Evolutionary conservation across 495 filamentous ascomycete species (phyloP).

Genomic region (Neurospora cerealis): DNA sequence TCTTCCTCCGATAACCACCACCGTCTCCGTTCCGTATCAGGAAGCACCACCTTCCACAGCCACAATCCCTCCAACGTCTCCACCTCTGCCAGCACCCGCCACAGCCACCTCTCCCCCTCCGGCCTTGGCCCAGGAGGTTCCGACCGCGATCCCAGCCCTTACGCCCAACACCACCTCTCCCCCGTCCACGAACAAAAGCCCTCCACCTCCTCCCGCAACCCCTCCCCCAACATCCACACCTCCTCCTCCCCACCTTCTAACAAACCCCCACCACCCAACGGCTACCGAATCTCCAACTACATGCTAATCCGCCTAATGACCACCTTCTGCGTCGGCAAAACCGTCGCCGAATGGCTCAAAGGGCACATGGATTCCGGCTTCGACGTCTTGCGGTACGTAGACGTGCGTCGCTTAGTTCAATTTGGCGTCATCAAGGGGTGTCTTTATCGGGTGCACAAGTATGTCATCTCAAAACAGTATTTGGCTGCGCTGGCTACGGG

Average conservation of each 20-base stretch:
- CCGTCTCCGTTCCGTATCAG: neutral
- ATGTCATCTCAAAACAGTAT: slow-evolving; percentile 56
- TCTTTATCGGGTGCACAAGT: slow-evolving; percentile 89
- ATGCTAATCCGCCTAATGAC: slow-evolving; percentile 66
- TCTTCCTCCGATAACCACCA: neutral
- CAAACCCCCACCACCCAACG: slow-evolving; percentile 1
- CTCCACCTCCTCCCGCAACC: neutral
- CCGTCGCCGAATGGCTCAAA: slow-evolving; percentile 71
- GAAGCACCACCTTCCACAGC: neutral
- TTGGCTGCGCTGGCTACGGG: slow-evolving; percentile 33
- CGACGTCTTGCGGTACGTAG: slow-evolving; percentile 57
- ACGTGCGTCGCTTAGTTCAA: slow-evolving; percentile 83
- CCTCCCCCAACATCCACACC: neutral
- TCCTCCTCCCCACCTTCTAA: neutral
- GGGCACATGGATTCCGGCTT: slow-evolving; percentile 50
- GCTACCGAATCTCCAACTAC: slow-evolving; percentile 34
- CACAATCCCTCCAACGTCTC: neutral
- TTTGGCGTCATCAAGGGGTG: slow-evolving; percentile 95
- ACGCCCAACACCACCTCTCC: neutral
- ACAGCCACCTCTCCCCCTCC: neutral
- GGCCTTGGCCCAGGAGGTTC: neutral
- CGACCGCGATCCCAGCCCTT: neutral
- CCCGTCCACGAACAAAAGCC: neutral
- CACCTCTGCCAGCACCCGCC: neutral
- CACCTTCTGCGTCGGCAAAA: slow-evolving; percentile 63